Evolutionary conservation across 257 asterid genomes (phyloP), one percentile per base, ranked within the genome.

Genomic region (Nicotiana knightiana): DNA sequence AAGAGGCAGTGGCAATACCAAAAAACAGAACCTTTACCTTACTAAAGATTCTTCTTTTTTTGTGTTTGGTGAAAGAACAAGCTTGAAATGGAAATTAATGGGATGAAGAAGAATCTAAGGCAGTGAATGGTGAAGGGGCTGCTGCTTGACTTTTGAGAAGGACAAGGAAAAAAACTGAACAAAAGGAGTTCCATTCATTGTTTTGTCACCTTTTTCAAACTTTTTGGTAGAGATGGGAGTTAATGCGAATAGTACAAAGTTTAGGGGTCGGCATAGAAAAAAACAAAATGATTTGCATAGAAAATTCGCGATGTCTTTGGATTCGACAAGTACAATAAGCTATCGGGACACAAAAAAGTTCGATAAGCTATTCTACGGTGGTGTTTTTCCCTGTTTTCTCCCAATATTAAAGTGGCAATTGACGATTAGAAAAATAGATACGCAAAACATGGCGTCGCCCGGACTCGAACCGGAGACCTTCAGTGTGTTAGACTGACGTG

Each of bases 401-500:
- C 13, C 4, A 13, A 51, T 51, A 51, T 51, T 3, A 51, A 1
- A 39, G 46, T 39, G 46, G 9, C 0, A 0, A 39, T 39, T 39
- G 46, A 39, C 48, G 48, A 0, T 39, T 0, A 7, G 7, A 43
- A 17, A 55, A 0, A 55, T 2, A 16, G 9, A 55, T 32, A 28
- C 1, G 11, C 0, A 5, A 30, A 68, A 30, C 11, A 4, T 89
- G 95, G 92, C 97, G 67, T 90, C 90, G 94, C 93, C 93, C 92
- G 94, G 93, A 53, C 70, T 91, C 88, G 94, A 91, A 90, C 92
- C 95, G 94, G 95, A 91, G 95, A 93, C 97, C 92, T 93, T 91
- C 94, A 90, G 97, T 89, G 96, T 90, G 94, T 93, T 92, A 89
- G 94, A 91, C 92, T 89, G 95, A 91, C 94, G 90, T 91, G 93